Conservation (phyloP, 805 yeast genomes). For the Schizosaccharomyces pombe region DNA sequence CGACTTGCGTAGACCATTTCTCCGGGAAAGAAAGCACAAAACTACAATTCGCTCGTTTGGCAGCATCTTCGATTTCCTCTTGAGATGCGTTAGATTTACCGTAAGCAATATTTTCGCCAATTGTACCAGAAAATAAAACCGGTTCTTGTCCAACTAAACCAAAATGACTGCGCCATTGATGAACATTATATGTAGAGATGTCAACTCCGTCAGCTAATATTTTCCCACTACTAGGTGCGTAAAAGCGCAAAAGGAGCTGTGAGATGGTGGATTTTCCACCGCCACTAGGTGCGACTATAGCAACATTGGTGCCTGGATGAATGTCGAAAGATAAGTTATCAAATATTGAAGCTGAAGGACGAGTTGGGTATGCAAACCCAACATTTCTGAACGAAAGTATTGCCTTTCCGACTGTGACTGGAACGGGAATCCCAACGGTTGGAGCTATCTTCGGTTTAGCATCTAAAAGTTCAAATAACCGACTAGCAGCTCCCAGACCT, state of each 20-base stretch:
- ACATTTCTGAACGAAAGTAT: constrained; percentile 40
- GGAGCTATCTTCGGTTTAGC: constrained; percentile 50
- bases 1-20: constrained; percentile 59
- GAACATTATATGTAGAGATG: constrained; percentile 41
- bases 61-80: constrained; percentile 34
- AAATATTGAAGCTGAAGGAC: constrained; percentile 50
- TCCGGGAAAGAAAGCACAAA: constrained; percentile 61
- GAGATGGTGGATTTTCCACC: constrained; percentile 83
- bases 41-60: constrained; percentile 51
- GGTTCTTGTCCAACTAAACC: constrained; percentile 95
- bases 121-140: constrained; percentile 60
- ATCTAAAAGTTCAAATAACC: constrained; percentile 70
- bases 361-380: constrained; percentile 59
- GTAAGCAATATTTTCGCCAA: constrained; percentile 61
- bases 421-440: constrained; percentile 27
- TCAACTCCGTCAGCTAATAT: constrained; percentile 42
- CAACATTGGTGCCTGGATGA: constrained; percentile 62
- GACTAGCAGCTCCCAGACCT: constrained; percentile 86
- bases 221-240: constrained; percentile 49
- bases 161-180: constrained; percentile 43
- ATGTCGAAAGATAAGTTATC: constrained; percentile 34
- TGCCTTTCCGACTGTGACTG: constrained; percentile 14
- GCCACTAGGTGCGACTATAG: constrained; percentile 93
- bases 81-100: constrained; percentile 39
- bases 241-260: constrained; percentile 55